These are phyloP conservation scores for Bocquillonia castaneifolia DNA, from an alignment of 441 rosid species.

Conservation along the genomic window DNA sequence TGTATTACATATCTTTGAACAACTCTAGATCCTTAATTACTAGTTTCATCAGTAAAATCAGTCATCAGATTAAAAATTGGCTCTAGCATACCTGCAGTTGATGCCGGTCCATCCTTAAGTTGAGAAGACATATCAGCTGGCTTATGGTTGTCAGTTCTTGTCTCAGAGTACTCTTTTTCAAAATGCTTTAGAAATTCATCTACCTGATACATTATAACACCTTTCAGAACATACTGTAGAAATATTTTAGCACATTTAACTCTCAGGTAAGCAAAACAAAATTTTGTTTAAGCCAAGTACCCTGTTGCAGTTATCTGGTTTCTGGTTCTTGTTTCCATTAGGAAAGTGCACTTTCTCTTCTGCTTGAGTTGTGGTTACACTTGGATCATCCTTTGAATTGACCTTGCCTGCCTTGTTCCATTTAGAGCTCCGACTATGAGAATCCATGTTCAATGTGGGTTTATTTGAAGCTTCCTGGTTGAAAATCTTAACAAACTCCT, in stretches of 20 bases:
- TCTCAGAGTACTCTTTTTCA: slow-evolving; percentile 23
- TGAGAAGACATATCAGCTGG: slow-evolving; percentile 28
- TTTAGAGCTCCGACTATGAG: slow-evolving; percentile 39
- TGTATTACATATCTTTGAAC: slow-evolving; percentile 2
- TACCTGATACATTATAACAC: slow-evolving; percentile 28
- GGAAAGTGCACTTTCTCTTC: slow-evolving; percentile 28
- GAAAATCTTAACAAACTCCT: slow-evolving; percentile 69
- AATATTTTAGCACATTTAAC: too few species aligned
- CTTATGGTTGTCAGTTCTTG: slow-evolving; percentile 17
- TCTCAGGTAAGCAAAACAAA: slow-evolving; percentile 2
- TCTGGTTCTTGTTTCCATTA: slow-evolving; percentile 24
- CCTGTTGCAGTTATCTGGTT: slow-evolving; percentile 25
- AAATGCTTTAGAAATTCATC: slow-evolving; percentile 22
- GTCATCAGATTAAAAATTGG: slow-evolving; percentile 1
- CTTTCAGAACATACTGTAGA: too few species aligned
- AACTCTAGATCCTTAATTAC: background rate
- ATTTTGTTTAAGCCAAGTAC: slow-evolving; percentile 19
- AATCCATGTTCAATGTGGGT: slow-evolving; percentile 21
- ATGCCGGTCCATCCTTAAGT: slow-evolving; percentile 27
- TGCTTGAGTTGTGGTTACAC: slow-evolving; percentile 19
- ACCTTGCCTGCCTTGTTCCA: slow-evolving; percentile 34
- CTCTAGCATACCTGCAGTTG: slow-evolving; percentile 41
- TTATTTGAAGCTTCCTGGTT: slow-evolving; percentile 49
- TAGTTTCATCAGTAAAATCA: background rate
- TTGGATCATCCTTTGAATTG: slow-evolving; percentile 29